Evolutionary conservation across 371 early-diverging fungal genomes (phyloP).

Genomic region (Apophysomyces ossiformis): DNA sequence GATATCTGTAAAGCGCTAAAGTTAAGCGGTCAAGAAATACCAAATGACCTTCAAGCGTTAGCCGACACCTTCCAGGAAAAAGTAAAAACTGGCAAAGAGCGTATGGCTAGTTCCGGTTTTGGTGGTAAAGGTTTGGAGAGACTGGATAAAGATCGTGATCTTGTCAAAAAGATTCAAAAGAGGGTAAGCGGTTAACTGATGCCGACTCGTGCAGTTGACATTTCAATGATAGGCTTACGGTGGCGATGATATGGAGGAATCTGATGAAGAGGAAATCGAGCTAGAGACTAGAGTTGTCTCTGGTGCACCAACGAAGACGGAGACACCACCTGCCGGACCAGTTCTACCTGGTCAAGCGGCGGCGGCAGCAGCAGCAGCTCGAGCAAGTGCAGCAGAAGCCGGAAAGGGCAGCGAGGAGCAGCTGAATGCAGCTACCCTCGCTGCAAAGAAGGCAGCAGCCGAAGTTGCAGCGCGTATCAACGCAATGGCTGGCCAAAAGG

Average conservation of each 20-base stretch:
- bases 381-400: constrained; percentile 46
- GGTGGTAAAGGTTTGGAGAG: constrained; percentile 97
- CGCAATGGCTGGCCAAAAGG: constrained; percentile 39
- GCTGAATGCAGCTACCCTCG: constrained; percentile 55
- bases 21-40: constrained; percentile 73
- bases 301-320: constrained; percentile 18
- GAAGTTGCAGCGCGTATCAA: constrained; percentile 53
- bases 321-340: constrained; percentile 19
- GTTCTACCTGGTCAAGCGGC: constrained; percentile 46
- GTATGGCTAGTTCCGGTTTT: constrained; percentile 87
- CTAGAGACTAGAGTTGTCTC: constrained; percentile 41
- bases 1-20: constrained; percentile 94
- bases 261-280: constrained; percentile 75
- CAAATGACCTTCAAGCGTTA: constrained; percentile 77
- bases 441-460: constrained; percentile 52
- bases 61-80: constrained; percentile 87
- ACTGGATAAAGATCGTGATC: constrained; percentile 91
- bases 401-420: constrained; percentile 43
- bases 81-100: constrained; percentile 87
- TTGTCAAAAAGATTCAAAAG: constrained; percentile 90
- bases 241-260: constrained; percentile 72
- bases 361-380: constrained; percentile 49
- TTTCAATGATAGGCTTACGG: constrained; percentile 59
- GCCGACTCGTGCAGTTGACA: neutral
- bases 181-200: constrained; percentile 50